Base-by-base conservation (phyloP, 306 rosid genomes). In the Albizia julibrissin region DNA sequence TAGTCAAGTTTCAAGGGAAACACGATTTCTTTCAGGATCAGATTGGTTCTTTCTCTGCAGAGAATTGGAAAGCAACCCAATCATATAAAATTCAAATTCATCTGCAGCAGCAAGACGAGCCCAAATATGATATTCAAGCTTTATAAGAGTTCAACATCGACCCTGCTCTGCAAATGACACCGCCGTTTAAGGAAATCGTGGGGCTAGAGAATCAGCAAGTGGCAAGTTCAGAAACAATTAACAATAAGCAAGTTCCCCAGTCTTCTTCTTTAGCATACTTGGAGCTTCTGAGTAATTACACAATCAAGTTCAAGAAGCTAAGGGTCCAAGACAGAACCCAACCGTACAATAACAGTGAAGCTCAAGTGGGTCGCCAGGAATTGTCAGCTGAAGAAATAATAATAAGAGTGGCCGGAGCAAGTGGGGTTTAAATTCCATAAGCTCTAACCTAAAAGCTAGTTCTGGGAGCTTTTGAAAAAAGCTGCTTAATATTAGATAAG, bases 351-450 rank as follows among this genome's bases (percentile, higher is more conserved):
- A 37, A 10, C 8, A 50, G 22, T 34, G 71, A 74, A 68, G 67
- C 33, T 21, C 52, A 4, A 44, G 61, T 14, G 18, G 80, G 73
- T 18, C 78, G 40, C 6, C 86, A 84, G 39, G 88, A 81, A 33
- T 84, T 84, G 81, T 94, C 97, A 50, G 84, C 91, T 0, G 97
- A 86, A 83, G 97, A 88, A 75, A 79, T 89, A 62, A n/a, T n/a
- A n/a, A 79, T 95, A 42, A 88, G 89, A 86, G 83, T 90, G 3
- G 95, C 97, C 5, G 97, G 95, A 78, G 85, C 87, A 86, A 91
- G 94, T n/a, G n/a, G n/a, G n/a, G n/a, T n/a, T n/a, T n/a, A n/a
- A n/a, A n/a, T n/a, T n/a, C n/a, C n/a, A n/a, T n/a, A n/a, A n/a
- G n/a, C n/a, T n/a, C n/a, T n/a, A n/a, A n/a, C n/a, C n/a, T n/a